phyloP scores from a whole-genome alignment of 768 basidiomycete genomes.

The Termitomyces sp. region DNA sequence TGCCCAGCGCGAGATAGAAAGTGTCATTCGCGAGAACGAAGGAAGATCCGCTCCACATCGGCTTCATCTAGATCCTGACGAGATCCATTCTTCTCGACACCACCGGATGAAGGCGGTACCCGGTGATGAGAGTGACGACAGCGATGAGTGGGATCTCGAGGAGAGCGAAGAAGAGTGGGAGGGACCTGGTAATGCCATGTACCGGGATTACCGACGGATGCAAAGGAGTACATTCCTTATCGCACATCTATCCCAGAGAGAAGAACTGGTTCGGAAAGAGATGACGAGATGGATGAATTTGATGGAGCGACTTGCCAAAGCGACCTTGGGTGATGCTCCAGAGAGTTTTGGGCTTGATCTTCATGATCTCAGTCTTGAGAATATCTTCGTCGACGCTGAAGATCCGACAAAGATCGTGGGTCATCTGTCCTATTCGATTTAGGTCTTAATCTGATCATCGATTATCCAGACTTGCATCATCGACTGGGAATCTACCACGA shows the following conservation, averaged over 20 bases:
- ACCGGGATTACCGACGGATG: conserved; percentile 79
- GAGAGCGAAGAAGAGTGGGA: conserved; percentile 83
- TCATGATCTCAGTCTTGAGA: conserved; percentile 84
- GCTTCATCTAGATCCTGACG: conserved; percentile 79
- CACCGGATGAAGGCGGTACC: conserved; percentile 67
- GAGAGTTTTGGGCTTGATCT: conserved; percentile 79
- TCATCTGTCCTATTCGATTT: conserved; percentile 14
- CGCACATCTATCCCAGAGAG: conserved; percentile 64
- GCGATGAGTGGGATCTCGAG: conserved; percentile 76
- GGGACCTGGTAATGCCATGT: conserved; percentile 75
- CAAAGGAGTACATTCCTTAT: conserved; percentile 78
- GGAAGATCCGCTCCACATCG: conserved; percentile 74
- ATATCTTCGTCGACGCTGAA: conserved; percentile 74
- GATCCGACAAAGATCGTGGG: conserved; percentile 73
- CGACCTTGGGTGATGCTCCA: conserved; percentile 26
- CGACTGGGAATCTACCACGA: conserved; percentile 91
- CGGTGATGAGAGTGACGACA: conserved; percentile 73
- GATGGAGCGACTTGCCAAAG: conserved; percentile 56
- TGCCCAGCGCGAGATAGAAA: conserved; percentile 65
- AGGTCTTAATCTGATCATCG: conserved; percentile 10
- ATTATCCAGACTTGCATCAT: conserved; percentile 73
- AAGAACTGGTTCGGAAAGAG: conserved; percentile 63
- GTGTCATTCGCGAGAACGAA: conserved; percentile 76
- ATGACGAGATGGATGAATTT: conserved; percentile 69
- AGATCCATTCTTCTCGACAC: conserved; percentile 69